Evolutionary conservation across 169 alveolate genomes (phyloP).

Genomic region (Cyclospora cayetanensis): DNA sequence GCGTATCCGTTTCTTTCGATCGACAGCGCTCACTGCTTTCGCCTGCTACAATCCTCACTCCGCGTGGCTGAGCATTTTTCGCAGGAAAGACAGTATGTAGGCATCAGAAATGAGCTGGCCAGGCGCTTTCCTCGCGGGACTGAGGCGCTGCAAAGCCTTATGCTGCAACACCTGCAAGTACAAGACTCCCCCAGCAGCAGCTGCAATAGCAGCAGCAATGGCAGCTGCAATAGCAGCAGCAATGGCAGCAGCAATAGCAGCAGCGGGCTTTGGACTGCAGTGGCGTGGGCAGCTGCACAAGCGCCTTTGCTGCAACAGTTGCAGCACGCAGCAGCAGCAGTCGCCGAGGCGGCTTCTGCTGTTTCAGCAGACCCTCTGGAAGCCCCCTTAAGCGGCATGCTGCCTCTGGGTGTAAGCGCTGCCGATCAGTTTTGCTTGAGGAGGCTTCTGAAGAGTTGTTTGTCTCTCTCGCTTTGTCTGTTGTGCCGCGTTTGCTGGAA

Average conservation of each 20-base stretch:
- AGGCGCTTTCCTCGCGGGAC: conserved; percentile 20
- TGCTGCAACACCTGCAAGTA: conserved; percentile 13
- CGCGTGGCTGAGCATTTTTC: too few species aligned
- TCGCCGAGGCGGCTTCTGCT: too few species aligned
- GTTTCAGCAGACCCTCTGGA: too few species aligned
- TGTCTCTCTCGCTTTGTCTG: not conserved
- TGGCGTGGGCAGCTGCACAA: conserved; percentile 36
- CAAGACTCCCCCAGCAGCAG: too few species aligned
- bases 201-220: conserved; percentile 26
- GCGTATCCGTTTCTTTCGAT: too few species aligned
- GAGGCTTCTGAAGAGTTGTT: not conserved
- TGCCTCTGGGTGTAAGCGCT: conserved; percentile 4
- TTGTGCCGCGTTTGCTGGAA: not conserved
- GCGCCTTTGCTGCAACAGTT: conserved; percentile 49
- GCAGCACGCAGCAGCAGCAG: conserved; percentile 51
- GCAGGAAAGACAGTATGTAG: too few species aligned
- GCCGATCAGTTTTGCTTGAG: not conserved
- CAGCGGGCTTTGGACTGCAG: conserved; percentile 5
- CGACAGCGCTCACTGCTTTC: too few species aligned
- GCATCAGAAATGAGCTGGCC: not conserved
- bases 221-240: conserved; percentile 35
- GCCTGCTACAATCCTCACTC: too few species aligned
- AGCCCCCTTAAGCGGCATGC: not conserved
- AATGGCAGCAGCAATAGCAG: not conserved
- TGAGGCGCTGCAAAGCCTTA: conserved; percentile 8